Evolutionary conservation across 1,139 yeast genomes (phyloP).

Genomic region (Meyerozyma carpophila): DNA sequence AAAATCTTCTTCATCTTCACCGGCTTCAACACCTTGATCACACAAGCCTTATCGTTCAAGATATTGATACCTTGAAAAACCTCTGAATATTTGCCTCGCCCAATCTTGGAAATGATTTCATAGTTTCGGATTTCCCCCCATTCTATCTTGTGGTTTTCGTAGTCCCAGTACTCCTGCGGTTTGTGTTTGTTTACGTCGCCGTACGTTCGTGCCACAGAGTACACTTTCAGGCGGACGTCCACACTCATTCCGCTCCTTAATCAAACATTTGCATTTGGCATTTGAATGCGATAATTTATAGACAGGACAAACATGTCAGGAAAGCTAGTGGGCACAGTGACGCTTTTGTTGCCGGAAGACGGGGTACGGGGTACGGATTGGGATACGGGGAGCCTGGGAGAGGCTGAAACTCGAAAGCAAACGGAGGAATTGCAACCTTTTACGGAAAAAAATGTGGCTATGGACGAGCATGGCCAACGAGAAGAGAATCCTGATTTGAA

Average conservation of each 20-base stretch:
- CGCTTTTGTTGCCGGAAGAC: slow-evolving; percentile 1
- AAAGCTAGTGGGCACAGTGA: background rate
- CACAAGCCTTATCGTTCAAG: slow-evolving; percentile 47
- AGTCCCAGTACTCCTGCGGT: slow-evolving; percentile 92
- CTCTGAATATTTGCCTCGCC: slow-evolving; percentile 96
- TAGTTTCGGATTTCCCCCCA: slow-evolving; percentile 78
- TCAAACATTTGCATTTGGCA: background rate
- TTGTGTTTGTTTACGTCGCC: slow-evolving; percentile 77
- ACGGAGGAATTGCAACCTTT: background rate
- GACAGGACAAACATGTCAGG: background rate
- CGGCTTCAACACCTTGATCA: slow-evolving; percentile 81
- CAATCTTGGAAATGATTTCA: slow-evolving; percentile 88
- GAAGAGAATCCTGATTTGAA: too few species aligned
- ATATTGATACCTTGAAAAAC: slow-evolving; percentile 72
- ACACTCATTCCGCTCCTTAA: slow-evolving; percentile 18
- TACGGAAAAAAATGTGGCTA: background rate
- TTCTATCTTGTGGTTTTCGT: slow-evolving; percentile 62
- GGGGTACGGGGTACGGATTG: background rate
- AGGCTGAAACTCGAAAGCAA: background rate
- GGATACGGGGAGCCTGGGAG: background rate
- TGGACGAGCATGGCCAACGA: too few species aligned
- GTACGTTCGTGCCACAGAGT: slow-evolving; percentile 82
- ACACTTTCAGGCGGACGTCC: slow-evolving; percentile 24
- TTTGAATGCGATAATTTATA: background rate
- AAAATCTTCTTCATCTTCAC: slow-evolving; percentile 95